phyloP scores from a whole-genome alignment of 2,329 filamentous ascomycete species.

The Fusarium graminum region DNA sequence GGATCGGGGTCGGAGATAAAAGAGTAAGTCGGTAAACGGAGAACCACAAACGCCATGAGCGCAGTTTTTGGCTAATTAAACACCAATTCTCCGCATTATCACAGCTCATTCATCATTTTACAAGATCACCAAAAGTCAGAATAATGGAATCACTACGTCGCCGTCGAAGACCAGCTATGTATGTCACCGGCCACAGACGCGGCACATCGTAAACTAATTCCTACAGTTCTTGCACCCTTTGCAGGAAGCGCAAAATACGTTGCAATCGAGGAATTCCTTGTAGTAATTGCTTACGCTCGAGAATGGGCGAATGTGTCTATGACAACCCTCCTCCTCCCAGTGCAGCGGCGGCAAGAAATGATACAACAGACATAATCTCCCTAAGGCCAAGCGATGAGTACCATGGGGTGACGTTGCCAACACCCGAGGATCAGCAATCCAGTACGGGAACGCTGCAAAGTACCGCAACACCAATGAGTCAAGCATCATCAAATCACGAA shows the following conservation, averaged over 20 bases:
- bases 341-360: background rate
- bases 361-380: background rate
- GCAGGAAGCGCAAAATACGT: conserved; percentile 60
- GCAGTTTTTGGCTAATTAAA: conserved; percentile 16
- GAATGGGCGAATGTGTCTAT: conserved; percentile 53
- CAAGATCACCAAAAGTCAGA: background rate
- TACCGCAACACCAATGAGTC: conserved; percentile 2
- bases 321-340: conserved; percentile 35
- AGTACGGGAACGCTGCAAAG: background rate
- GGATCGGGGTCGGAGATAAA: background rate
- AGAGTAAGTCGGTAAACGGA: conserved; percentile 19
- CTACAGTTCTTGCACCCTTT: conserved; percentile 57
- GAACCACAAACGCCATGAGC: background rate
- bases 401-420: background rate
- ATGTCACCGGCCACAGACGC: background rate
- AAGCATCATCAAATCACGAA: conserved; percentile 23
- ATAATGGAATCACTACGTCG: conserved; percentile 44
- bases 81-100: conserved; percentile 2
- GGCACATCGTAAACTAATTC: background rate
- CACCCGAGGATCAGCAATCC: conserved; percentile 9
- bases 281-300: conserved; percentile 58
- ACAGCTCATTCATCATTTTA: too few relatives aligned
- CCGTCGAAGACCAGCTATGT: conserved; percentile 51
- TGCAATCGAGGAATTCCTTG: conserved; percentile 59
- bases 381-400: accelerated